A percentile compares a stretch with the other conserved stretches of the same genome.
These are phyloP conservation scores for Candida khao-thaluensis DNA, from an alignment of 805 yeast species.

Conservation along the genomic window DNA sequence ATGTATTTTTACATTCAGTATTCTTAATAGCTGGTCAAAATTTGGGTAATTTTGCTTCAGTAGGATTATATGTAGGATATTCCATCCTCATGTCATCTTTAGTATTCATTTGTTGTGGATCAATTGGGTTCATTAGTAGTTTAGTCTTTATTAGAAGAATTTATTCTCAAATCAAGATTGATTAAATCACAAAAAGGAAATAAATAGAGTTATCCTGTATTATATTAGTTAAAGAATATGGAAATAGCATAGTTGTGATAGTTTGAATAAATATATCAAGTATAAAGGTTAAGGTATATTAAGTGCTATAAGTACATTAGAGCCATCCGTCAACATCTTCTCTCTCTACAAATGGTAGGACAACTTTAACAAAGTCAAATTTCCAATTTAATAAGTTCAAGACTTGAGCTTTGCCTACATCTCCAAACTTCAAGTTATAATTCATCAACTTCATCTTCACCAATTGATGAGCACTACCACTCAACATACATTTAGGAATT, in stretches of 20 bases:
- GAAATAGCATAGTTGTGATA: background rate
- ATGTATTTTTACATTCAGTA: conserved; percentile 81
- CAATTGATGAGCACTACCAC: conserved; percentile 21
- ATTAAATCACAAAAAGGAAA: conserved; percentile 34
- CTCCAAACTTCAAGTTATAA: conserved; percentile 28
- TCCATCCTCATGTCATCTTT: conserved; percentile 66
- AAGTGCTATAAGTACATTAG: too few relatives aligned
- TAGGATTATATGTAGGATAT: conserved; percentile 81
- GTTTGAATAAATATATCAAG: conserved; percentile 1
- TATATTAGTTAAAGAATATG: too few relatives aligned
- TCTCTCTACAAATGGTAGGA: conserved; percentile 27
- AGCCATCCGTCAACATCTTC: conserved; percentile 41
- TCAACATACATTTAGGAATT: conserved; percentile 19
- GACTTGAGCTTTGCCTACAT: conserved; percentile 7
- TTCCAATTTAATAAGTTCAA: conserved; percentile 17
- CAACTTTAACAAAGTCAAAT: conserved; percentile 17
- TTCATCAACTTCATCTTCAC: conserved; percentile 24
- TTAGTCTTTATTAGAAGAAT: conserved; percentile 75
- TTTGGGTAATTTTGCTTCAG: conserved; percentile 71
- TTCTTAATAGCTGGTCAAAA: conserved; percentile 62
- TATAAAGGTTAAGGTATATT: too few relatives aligned
- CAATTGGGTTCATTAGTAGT: conserved; percentile 78
- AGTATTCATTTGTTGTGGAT: conserved; percentile 80
- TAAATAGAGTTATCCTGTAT: too few relatives aligned
- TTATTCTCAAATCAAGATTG: conserved; percentile 84